phyloP scores from a whole-genome alignment of 495 filamentous ascomycete species.

The Aspergillus campestris region DNA sequence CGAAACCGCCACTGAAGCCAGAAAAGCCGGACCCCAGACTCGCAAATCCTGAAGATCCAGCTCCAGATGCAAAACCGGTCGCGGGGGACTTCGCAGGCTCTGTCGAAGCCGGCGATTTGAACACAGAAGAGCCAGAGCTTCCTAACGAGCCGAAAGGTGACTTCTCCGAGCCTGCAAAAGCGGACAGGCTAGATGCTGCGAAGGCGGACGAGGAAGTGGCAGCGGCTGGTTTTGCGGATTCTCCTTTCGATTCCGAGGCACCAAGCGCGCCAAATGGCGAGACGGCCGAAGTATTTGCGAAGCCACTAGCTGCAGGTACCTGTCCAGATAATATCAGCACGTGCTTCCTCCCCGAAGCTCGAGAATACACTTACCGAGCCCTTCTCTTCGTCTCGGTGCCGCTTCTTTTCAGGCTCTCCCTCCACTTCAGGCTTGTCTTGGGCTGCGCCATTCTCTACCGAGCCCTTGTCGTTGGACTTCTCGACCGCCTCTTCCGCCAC shows the following conservation, averaged over 20 bases:
- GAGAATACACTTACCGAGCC: constrained; percentile 9
- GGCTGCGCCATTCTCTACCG: constrained; percentile 7
- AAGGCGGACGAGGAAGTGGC: constrained; percentile 45
- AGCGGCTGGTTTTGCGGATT: constrained; percentile 14
- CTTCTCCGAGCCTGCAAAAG: constrained; percentile 43
- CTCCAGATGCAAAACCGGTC: constrained; percentile 26
- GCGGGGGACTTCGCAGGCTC: constrained; percentile 13
- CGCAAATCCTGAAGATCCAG: constrained; percentile 25
- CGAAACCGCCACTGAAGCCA: constrained; percentile 47
- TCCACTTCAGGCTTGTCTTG: constrained; percentile 11
- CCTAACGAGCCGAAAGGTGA: constrained; percentile 51
- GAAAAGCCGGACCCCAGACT: constrained; percentile 35
- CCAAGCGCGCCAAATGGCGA: constrained; percentile 43
- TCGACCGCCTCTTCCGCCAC: constrained; percentile 12
- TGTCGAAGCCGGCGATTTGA: constrained; percentile 20
- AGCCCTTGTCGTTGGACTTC: constrained; percentile 17
- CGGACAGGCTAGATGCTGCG: constrained; percentile 41
- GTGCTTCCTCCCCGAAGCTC: not conserved
- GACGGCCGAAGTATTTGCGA: constrained; percentile 42
- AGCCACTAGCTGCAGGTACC: constrained; percentile 40
- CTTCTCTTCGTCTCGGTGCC: constrained; percentile 36
- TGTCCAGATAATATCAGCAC: constrained; percentile 9
- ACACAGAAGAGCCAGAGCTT: constrained; percentile 31
- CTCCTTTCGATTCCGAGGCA: constrained; percentile 13
- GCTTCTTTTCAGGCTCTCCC: constrained; percentile 39